Evolutionary conservation across 345 rosid genomes (phyloP), one percentile per base, ranked within the genome.

Genomic region (Erucastrum elatum): DNA sequence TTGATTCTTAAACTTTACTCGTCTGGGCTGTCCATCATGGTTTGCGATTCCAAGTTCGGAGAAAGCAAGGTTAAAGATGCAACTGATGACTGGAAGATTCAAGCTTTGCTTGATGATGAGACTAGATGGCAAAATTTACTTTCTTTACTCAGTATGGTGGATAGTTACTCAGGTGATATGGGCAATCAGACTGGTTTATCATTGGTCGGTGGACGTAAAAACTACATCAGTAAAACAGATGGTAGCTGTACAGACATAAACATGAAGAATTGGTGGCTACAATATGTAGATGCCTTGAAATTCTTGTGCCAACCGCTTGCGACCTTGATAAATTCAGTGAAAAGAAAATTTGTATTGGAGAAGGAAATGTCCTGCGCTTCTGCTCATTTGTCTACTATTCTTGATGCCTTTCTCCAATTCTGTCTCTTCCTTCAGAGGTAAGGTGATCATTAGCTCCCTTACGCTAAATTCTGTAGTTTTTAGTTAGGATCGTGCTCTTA

Each of bases 221-320:
- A 63, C 66, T 70, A 76, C 63, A 26, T 69, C 53, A 70, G 65
- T 72, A 56, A 65, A 70, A 58, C 9, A 56, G 44, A 68, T 30
- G 66, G 8, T 79, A 62, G 37, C 75, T 81, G 80, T 77, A 59
- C 63, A 69, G 75, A 82, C 51, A 82, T 72, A 72, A 80, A 73
- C 41, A 17, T 64, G 74, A 76, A 72, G 34, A 86, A 78, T 84
- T 85, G 77, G 79, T 75, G 82, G 62, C 68, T 25, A 29, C 83
- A 83, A 68, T 91, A 84, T 84, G 74, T 87, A 39, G 82, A 81
- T 79, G 91, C 87, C 69, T 71, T 93, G 85, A 84, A 82, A 80
- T 95, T 91, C 82, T 86, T 93, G 80, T 91, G 98, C 81, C 87
- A 84, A 76, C 96, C 93, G 3, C 89, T 95, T 65, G 90, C 92